These are phyloP conservation scores for Termitomyces sp. DNA, from an alignment of 768 basidiomycete species.

Conservation along the genomic window DNA sequence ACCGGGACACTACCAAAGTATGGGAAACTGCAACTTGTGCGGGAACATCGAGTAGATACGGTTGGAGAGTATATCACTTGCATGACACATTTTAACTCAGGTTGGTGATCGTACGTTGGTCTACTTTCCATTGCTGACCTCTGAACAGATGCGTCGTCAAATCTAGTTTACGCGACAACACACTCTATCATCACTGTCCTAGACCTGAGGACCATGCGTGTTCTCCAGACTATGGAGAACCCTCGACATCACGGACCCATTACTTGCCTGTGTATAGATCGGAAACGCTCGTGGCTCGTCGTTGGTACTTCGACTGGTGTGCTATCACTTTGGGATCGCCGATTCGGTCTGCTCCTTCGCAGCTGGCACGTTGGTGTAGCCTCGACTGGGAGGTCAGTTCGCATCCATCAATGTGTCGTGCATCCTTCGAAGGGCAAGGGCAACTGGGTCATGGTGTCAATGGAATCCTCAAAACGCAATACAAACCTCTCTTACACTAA, in stretches of 20 bases:
- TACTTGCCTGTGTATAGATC: slow-evolving; percentile 79
- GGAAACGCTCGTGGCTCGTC: slow-evolving; percentile 83
- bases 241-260: slow-evolving; percentile 86
- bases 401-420: slow-evolving; percentile 70
- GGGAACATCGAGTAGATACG: slow-evolving; percentile 74
- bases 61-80: slow-evolving; percentile 80
- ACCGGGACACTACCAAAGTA: slow-evolving; percentile 79
- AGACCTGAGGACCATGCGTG: slow-evolving; percentile 82
- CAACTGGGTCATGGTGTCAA: slow-evolving; percentile 85
- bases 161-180: slow-evolving; percentile 83
- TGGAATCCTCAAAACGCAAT: slow-evolving; percentile 50
- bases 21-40: slow-evolving; percentile 70
- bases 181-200: slow-evolving; percentile 72
- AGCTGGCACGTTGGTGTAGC: slow-evolving; percentile 78
- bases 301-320: slow-evolving; percentile 85
- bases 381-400: slow-evolving; percentile 45
- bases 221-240: slow-evolving; percentile 75
- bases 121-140: background rate
- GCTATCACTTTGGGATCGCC: slow-evolving; percentile 90
- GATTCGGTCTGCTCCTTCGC: slow-evolving; percentile 86
- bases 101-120: slow-evolving; percentile 31
- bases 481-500: slow-evolving; percentile 41
- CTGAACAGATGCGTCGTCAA: slow-evolving; percentile 61
- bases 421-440: slow-evolving; percentile 89
- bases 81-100: slow-evolving; percentile 78